A percentile compares a stretch with the other conserved stretches of the same genome.
phyloP scores from a whole-genome alignment of 2,329 filamentous ascomycete species.

The Colletotrichum sp. region DNA sequence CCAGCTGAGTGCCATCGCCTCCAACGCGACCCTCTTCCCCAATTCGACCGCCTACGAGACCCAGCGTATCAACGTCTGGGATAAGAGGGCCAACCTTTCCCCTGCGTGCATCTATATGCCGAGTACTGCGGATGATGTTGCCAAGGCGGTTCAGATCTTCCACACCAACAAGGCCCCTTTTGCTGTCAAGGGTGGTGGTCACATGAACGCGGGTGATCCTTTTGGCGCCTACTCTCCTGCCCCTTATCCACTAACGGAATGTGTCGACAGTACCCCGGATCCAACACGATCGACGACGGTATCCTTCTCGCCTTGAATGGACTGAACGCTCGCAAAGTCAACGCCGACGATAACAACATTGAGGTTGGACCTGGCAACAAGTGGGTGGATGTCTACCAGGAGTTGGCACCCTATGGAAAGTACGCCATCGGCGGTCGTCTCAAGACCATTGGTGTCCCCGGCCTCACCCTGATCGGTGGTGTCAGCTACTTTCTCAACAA shows the following conservation, averaged over 20 bases:
- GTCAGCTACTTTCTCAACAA: slow-evolving; percentile 31
- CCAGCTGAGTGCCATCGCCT: background rate
- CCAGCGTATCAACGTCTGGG: slow-evolving; percentile 10
- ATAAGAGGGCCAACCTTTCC: background rate
- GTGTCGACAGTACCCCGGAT: slow-evolving; percentile 23
- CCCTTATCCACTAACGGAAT: background rate
- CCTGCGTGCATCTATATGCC: slow-evolving; percentile 6
- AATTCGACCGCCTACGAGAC: slow-evolving; percentile 3
- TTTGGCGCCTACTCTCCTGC: fast-evolving
- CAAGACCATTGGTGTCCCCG: slow-evolving; percentile 31
- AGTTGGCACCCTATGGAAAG: slow-evolving; percentile 24
- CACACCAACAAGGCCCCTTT: slow-evolving; percentile 24
- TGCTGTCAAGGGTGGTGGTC: slow-evolving; percentile 27
- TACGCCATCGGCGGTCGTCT: slow-evolving; percentile 32
- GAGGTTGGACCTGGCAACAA: slow-evolving; percentile 24
- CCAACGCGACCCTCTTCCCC: background rate
- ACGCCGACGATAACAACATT: slow-evolving; percentile 10
- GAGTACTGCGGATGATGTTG: background rate
- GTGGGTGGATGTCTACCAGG: slow-evolving; percentile 31
- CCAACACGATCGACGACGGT: slow-evolving; percentile 27
- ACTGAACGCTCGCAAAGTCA: slow-evolving; percentile 3
- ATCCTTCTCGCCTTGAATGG: slow-evolving; percentile 25
- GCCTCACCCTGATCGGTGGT: slow-evolving; percentile 32
- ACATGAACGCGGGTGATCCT: slow-evolving; percentile 24
- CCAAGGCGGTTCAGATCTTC: slow-evolving; percentile 1